Evolutionary conservation across 257 asterid genomes (phyloP), one percentile per base, ranked within the genome.

Genomic region (Cinchona pubescens): DNA sequence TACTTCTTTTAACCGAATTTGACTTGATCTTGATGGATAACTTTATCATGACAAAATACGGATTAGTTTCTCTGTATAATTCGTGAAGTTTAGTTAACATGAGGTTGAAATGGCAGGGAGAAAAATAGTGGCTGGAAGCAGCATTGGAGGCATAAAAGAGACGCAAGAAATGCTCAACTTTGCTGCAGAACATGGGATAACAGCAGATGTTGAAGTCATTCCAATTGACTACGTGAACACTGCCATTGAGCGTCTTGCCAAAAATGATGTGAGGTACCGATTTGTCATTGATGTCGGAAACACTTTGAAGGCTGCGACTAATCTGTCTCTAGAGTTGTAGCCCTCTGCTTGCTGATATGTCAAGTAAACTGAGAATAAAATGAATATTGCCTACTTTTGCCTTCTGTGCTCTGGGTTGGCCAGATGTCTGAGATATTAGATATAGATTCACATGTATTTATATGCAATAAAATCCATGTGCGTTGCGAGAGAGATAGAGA

Each of bases 81-180:
- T n/a, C n/a, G n/a, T n/a, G n/a, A n/a, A n/a, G n/a, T n/a, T n/a
- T n/a, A n/a, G 18, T 15, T 70, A 66, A 61, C n/a, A 21, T 3
- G 18, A 1, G 18, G 34, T 9, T 69, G 37, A 21, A 45, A 66
- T 45, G 49, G 45, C 68, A 82, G 81, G 85, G 21, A 67, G 85
- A 35, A 82, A 78, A 60, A 32, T 75, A 37, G 40, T 82, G 19
- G 83, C 78, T 0, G 85, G 85, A 49, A 82, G 85, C 43, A 56
- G 25, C 37, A 75, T 72, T 61, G 85, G 85, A 45, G 85, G 85
- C 14, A 32, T 82, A 4, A 75, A 79, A 53, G 85, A 82, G 81
- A 82, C 85, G 0, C 76, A 82, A 82, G 85, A 82, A 48, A 79
- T 82, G 83, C 53, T 82, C 5, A 72, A 79, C 21, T 79, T 79